Base-by-base conservation (phyloP, 1,284 basidiomycete genomes). In the Inonotus obliquus region DNA sequence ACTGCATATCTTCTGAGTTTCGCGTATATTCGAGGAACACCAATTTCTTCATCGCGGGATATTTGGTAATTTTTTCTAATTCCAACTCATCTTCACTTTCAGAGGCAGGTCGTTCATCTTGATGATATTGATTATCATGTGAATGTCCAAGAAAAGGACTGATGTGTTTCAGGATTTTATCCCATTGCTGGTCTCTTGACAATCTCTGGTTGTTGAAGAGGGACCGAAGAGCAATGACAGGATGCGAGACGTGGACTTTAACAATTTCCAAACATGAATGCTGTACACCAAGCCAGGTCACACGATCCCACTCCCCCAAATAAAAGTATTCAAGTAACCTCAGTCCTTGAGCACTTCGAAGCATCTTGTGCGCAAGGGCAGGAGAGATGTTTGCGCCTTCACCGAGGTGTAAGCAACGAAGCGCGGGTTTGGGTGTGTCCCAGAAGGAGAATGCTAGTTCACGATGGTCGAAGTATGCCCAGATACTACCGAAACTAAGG, bases 391-490 rank as follows among this genome's bases (percentile, higher is more conserved):
- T 39, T 9, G 54, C 17, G n/a, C 41, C 39, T 39, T 57, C 54
- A 13, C 54, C 54, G 39, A 57, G 54, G 27, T 45, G 54, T 35
- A 57, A 39, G 44, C 54, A 57, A 11, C 54, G 38, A 13, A 57
- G 54, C 17, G 41, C 41, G 5, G 54, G 54, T 45, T 57, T 57
- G 27, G 54, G 39, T 27, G 38, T 47, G 37, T 57, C 54, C 39
- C 38, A 57, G 41, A 57, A 57, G n/a, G 54, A n/a, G 54, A 38
- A 29, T 13, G 41, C 37, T 10, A 57, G 17, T 44, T 57, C 54
- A 14, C 54, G 54, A 29, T 57, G 29, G 25, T 57, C 54, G 25
- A 57, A 57, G 54, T 57, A 57, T 9, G 38, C 37, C 54, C 54
- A 57, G n/a, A 57, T 41, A 13, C 21, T 27, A 13, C 38, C 54